phyloP scores from a whole-genome alignment of 192 early-diverging fungal genomes.

The Backusella luteola region DNA sequence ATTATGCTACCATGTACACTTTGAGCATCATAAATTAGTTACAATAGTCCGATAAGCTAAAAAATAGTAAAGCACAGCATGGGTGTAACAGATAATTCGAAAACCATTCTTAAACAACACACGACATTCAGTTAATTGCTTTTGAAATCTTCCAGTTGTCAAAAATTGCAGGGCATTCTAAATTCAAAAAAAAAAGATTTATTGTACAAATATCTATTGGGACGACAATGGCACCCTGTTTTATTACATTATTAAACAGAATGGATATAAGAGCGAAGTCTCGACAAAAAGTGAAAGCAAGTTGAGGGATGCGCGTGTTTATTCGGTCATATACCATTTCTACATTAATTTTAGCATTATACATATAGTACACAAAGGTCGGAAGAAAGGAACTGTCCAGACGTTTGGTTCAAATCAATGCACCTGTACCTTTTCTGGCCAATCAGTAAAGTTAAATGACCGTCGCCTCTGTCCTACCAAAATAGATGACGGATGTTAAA shows the following conservation, averaged over 20 bases:
- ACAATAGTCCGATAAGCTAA: neutral
- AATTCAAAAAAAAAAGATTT: too few species aligned
- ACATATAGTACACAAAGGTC: neutral
- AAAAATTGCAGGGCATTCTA: too few species aligned
- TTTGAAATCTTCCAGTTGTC: too few species aligned
- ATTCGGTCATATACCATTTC: neutral
- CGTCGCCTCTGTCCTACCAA: neutral
- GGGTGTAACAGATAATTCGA: too few species aligned
- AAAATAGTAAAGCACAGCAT: neutral
- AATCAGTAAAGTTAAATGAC: neutral
- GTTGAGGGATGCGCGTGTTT: neutral
- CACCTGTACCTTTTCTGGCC: neutral
- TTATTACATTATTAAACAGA: neutral
- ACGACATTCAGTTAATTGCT: too few species aligned
- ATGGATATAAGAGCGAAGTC: neutral
- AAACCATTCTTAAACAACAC: too few species aligned
- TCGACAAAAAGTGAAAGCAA: neutral
- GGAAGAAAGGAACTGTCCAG: neutral
- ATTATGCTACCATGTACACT: neutral
- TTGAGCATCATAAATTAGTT: neutral
- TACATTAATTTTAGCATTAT: too few species aligned
- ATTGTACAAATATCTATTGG: too few species aligned
- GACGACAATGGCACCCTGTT: too few species aligned
- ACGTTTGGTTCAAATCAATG: neutral
- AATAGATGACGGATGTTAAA: neutral